phyloP scores from a whole-genome alignment of 2,329 filamentous ascomycete species.

The Exserohilum turcica region DNA sequence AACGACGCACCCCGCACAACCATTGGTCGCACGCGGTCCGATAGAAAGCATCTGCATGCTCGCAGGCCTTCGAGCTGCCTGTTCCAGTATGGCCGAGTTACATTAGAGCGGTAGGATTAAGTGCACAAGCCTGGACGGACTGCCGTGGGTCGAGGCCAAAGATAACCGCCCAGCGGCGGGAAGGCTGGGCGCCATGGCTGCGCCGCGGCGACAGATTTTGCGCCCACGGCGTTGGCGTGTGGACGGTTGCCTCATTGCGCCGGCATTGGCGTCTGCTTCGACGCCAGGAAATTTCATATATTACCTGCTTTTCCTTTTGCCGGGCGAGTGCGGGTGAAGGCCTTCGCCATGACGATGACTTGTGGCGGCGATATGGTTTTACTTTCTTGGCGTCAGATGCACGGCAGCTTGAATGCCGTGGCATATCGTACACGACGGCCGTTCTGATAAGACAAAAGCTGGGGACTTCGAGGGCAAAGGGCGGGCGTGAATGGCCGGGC shows the following conservation, averaged over 20 bases:
- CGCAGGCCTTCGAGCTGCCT: slow-evolving; percentile 23
- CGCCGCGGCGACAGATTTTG: slow-evolving; percentile 11
- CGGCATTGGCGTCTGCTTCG: background rate
- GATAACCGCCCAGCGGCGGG: slow-evolving; percentile 13
- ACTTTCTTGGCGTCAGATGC: background rate
- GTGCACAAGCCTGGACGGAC: slow-evolving; percentile 8
- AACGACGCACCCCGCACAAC: background rate
- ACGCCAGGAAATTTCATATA: background rate
- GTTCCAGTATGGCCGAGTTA: slow-evolving; percentile 17
- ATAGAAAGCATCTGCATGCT: background rate
- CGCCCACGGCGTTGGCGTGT: background rate
- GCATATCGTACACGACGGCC: background rate
- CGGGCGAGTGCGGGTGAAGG: background rate
- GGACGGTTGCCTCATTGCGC: background rate
- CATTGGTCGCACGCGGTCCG: background rate
- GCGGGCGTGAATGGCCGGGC: slow-evolving; percentile 12
- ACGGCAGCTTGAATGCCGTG: background rate
- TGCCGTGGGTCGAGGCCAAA: slow-evolving; percentile 1
- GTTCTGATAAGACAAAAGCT: slow-evolving; percentile 24
- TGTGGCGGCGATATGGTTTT: background rate
- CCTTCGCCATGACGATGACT: background rate
- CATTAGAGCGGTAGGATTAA: slow-evolving; percentile 4
- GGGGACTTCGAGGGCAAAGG: background rate
- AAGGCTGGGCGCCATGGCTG: slow-evolving; percentile 22
- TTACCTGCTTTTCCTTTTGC: background rate